Evolutionary conservation across 1,139 yeast genomes (phyloP).

Genomic region (Geotrichum candidum): DNA sequence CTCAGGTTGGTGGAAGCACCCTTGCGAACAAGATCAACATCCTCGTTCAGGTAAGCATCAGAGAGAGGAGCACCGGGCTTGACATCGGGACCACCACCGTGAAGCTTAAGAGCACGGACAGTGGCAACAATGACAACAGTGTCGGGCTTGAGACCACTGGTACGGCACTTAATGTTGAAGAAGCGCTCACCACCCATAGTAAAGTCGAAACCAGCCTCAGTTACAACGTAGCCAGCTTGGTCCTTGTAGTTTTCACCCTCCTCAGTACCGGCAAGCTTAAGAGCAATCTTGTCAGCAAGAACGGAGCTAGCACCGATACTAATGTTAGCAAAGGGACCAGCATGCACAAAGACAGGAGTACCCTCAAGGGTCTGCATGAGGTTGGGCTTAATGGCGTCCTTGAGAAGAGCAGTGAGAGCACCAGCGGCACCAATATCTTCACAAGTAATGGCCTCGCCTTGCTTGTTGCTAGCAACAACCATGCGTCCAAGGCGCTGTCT

Average conservation of each 20-base stretch:
- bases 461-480: slow-evolving; percentile 78
- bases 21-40: slow-evolving; percentile 69
- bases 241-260: slow-evolving; percentile 48
- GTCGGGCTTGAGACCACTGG: slow-evolving; percentile 86
- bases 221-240: slow-evolving; percentile 83
- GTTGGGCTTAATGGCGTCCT: slow-evolving; percentile 96
- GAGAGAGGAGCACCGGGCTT: slow-evolving; percentile 93
- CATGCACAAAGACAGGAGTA: slow-evolving; percentile 96
- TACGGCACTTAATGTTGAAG: slow-evolving; percentile 91
- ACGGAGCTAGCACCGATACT: slow-evolving; percentile 91
- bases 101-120: slow-evolving; percentile 92
- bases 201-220: slow-evolving; percentile 98
- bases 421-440: slow-evolving; percentile 98
- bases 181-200: slow-evolving; percentile 99
- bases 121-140: slow-evolving; percentile 95
- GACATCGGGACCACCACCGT: slow-evolving; percentile 98
- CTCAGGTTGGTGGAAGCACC: slow-evolving; percentile 81
- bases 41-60: slow-evolving; percentile 75
- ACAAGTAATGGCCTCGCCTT: slow-evolving; percentile 88
- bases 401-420: slow-evolving; percentile 89
- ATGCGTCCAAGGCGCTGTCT: slow-evolving; percentile 85
- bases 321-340: slow-evolving; percentile 97
- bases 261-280: slow-evolving; percentile 79
- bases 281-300: slow-evolving; percentile 89
- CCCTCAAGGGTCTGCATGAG: slow-evolving; percentile 98